A percentile compares a stretch with the other conserved stretches of the same genome.
Conservation (phyloP, 1,284 basidiomycete species). For the Malassezia yamatoensis region DNA sequence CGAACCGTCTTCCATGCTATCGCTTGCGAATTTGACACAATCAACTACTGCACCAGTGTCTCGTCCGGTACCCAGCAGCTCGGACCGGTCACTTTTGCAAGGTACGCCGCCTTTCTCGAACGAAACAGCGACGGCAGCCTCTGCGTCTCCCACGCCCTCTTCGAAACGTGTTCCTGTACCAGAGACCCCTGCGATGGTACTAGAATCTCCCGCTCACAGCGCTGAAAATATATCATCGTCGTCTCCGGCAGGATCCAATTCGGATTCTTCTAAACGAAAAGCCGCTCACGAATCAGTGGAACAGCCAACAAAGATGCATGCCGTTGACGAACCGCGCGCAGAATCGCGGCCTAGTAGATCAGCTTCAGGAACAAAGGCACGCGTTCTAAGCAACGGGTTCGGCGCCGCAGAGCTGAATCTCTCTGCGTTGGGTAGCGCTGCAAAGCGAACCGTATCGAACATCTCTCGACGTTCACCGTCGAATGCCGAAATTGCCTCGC, state of each 20-base stretch:
- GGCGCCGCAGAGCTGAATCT: background rate
- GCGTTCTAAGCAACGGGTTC: conserved; percentile 5
- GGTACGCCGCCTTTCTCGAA: background rate
- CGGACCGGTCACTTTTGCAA: background rate
- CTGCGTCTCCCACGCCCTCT: background rate
- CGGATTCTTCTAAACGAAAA: conserved; percentile 8
- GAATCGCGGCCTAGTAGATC: background rate
- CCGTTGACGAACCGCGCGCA: conserved; percentile 1
- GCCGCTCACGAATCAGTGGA: background rate
- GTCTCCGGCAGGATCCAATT: background rate
- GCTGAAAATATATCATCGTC: background rate
- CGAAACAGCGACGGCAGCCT: background rate
- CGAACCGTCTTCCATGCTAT: background rate
- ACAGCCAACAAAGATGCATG: conserved; percentile 4
- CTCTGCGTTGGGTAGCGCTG: background rate
- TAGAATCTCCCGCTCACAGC: background rate
- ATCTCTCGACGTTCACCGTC: background rate
- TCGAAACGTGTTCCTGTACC: background rate
- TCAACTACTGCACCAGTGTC: background rate
- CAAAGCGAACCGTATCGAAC: background rate
- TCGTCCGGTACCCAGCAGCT: background rate
- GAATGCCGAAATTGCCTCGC: background rate
- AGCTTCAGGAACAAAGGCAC: background rate
- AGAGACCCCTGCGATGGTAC: background rate
- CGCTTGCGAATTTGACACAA: background rate